phyloP scores from a whole-genome alignment of 176 grass and related monocot species.

The Carex scoparia region DNA sequence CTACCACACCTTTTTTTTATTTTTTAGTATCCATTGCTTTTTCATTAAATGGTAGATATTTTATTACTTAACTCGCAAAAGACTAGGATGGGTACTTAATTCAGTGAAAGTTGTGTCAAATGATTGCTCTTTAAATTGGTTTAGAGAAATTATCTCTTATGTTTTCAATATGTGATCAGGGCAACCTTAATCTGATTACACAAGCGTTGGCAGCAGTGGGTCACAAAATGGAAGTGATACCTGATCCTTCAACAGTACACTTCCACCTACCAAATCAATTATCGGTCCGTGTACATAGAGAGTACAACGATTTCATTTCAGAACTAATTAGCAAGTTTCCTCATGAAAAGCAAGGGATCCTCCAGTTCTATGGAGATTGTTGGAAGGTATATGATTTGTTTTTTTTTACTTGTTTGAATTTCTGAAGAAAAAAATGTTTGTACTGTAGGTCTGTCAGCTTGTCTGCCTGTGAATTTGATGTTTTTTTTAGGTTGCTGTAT shows the following conservation, averaged over 20 bases:
- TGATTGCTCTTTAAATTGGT: not conserved
- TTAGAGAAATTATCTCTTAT: not conserved
- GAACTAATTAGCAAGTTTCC: conserved; percentile 76
- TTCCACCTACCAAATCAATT: conserved; percentile 76
- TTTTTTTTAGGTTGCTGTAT: not conserved
- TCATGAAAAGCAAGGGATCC: conserved; percentile 77
- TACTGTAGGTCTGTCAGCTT: not conserved
- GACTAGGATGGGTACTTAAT: not conserved
- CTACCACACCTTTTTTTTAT: no score
- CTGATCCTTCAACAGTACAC: conserved; percentile 77
- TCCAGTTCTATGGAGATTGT: conserved; percentile 71
- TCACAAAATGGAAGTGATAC: conserved; percentile 81
- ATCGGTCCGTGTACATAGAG: conserved; percentile 70
- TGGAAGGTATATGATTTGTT: conserved; percentile 58
- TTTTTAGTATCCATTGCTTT: no score
- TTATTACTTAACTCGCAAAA: not conserved
- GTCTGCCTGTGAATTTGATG: not conserved
- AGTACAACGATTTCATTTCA: conserved; percentile 54
- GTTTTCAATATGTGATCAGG: conserved; percentile 32
- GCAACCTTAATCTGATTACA: conserved; percentile 94
- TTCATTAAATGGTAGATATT: not conserved
- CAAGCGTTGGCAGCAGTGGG: conserved; percentile 72
- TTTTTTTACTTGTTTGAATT: not conserved
- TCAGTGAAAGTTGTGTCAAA: not conserved
- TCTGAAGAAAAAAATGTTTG: not conserved